phyloP scores from a whole-genome alignment of 1,284 basidiomycete genomes.

The Hortiboletus rubellus region DNA sequence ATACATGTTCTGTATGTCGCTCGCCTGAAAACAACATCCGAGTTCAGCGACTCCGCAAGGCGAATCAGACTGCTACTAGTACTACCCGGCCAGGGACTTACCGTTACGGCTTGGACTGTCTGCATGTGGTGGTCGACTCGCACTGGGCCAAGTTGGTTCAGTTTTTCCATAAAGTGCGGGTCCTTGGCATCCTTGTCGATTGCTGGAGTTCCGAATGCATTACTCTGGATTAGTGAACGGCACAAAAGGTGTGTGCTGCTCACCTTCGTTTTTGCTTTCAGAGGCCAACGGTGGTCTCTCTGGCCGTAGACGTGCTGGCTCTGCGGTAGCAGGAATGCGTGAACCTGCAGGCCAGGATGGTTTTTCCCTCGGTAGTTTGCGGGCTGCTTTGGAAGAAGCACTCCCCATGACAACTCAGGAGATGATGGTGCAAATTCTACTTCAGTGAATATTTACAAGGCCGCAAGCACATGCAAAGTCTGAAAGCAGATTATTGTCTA shows the following conservation, averaged over 20 bases:
- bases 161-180: slow-evolving; percentile 73
- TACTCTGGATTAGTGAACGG: not conserved
- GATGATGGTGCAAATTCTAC: not conserved
- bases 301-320: slow-evolving; percentile 10
- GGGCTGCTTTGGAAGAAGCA: slow-evolving; percentile 63
- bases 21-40: slow-evolving; percentile 17
- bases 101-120: slow-evolving; percentile 50
- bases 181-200: slow-evolving; percentile 71
- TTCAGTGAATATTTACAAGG: not conserved
- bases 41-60: not conserved
- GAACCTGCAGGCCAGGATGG: slow-evolving; percentile 55
- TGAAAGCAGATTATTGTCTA: slow-evolving; percentile 37
- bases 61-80: not conserved
- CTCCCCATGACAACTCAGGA: slow-evolving; percentile 58
- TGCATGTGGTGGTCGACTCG: slow-evolving; percentile 67
- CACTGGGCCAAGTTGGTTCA: slow-evolving; percentile 71
- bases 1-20: slow-evolving; percentile 47
- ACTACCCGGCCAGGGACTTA: slow-evolving; percentile 22
- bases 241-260: not conserved
- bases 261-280: slow-evolving; percentile 56
- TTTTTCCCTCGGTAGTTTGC: slow-evolving; percentile 58
- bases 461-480: not conserved
- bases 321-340: slow-evolving; percentile 30
- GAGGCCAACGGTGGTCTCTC: slow-evolving; percentile 42
- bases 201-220: slow-evolving; percentile 40